These are phyloP conservation scores for Pseudisothecium myosuroides DNA, from an alignment of 225 moss, liverwort and hornwort genomes.

Conservation along the genomic window DNA sequence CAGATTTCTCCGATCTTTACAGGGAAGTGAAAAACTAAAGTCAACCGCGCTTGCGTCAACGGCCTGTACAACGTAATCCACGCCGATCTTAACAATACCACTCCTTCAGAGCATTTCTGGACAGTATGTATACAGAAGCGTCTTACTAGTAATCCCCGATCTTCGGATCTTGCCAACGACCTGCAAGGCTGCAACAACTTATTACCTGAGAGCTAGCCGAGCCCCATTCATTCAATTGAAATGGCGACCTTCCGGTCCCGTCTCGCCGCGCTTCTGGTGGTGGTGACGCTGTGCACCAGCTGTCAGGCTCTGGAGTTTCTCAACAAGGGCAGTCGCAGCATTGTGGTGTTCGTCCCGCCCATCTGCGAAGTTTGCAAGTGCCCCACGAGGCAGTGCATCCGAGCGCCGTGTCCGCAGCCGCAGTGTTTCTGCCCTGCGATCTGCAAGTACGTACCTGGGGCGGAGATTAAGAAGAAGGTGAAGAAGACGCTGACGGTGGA, in stretches of 20 bases:
- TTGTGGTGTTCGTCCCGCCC: conserved; percentile 4
- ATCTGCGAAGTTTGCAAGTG: conserved; percentile 6
- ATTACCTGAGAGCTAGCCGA: not conserved
- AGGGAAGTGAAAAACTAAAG: not conserved
- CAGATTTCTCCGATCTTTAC: not conserved
- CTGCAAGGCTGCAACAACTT: too few relatives aligned
- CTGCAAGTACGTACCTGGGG: not conserved
- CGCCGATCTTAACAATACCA: not conserved
- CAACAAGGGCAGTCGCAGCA: not conserved
- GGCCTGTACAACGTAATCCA: not conserved
- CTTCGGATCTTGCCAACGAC: not conserved
- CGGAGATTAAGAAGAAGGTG: not conserved
- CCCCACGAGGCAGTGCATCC: not conserved
- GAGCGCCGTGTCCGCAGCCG: not conserved
- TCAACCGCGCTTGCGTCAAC: not conserved
- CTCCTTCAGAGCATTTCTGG: not conserved
- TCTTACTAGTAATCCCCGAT: not conserved
- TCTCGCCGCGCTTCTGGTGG: not conserved
- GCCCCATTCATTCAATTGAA: not conserved
- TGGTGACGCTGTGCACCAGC: not conserved
- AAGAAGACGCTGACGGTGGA: not conserved
- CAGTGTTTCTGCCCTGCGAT: not conserved
- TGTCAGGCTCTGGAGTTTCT: not conserved
- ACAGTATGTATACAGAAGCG: not conserved
- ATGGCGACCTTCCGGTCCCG: not conserved